Evolutionary conservation across 352 stramenopile species (phyloP).

Genomic region (Phytophthora macrochlamydospora): DNA sequence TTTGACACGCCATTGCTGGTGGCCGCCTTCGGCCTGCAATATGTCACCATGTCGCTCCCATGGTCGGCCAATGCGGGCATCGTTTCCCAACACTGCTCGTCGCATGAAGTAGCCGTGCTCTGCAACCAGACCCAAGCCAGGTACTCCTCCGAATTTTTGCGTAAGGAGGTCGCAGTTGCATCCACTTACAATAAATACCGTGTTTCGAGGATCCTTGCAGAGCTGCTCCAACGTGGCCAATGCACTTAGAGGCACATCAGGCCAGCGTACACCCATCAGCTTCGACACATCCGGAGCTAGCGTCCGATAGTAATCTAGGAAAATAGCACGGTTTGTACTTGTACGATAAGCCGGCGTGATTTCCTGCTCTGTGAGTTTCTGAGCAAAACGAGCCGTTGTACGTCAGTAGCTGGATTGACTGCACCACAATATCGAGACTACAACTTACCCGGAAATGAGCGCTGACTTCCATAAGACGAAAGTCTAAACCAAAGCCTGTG

Average conservation of each 20-base stretch:
- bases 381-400: constrained; percentile 1
- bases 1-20: constrained; percentile 94
- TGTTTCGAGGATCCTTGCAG: constrained; percentile 94
- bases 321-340: constrained; percentile 91
- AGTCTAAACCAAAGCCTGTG: constrained; percentile 96
- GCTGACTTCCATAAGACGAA: constrained; percentile 96
- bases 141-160: constrained; percentile 93
- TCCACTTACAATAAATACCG: constrained; percentile 98
- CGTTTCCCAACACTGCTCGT: constrained; percentile 60
- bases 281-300: constrained; percentile 92
- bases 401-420: background rate
- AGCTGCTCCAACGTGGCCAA: constrained; percentile 91
- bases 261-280: constrained; percentile 79
- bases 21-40: constrained; percentile 56
- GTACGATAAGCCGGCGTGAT: constrained; percentile 65
- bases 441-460: constrained; percentile 83
- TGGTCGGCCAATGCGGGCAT: constrained; percentile 67
- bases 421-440: background rate
- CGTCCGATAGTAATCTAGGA: constrained; percentile 99
- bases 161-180: constrained; percentile 96
- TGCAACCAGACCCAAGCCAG: constrained; percentile 95
- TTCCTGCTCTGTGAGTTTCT: constrained; percentile 79
- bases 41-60: constrained; percentile 76
- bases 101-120: constrained; percentile 98
- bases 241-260: constrained; percentile 71